A percentile compares a stretch with the other conserved stretches of the same genome.
Evolutionary conservation across 352 stramenopile genomes (phyloP).

Genomic region (Phytophthora nicotianae): DNA sequence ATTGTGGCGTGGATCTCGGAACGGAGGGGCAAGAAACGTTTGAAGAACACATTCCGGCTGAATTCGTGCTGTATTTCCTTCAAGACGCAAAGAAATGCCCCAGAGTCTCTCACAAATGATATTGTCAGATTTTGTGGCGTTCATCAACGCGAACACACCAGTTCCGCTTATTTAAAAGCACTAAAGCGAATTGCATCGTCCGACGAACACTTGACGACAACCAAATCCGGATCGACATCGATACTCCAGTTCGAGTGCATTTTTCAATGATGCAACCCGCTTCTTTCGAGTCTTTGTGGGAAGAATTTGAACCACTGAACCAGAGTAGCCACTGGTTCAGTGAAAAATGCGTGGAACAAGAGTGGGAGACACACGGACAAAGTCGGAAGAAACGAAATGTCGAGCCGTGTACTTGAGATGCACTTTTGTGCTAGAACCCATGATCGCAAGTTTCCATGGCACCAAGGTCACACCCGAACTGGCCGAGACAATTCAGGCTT

Average conservation of each 20-base stretch:
- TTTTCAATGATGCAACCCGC: neutral
- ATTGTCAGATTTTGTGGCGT: neutral
- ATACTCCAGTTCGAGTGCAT: neutral
- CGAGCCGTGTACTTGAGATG: slow-evolving; percentile 9
- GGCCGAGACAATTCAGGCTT: neutral
- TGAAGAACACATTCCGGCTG: slow-evolving; percentile 9
- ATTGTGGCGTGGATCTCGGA: neutral
- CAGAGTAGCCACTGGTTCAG: too few species aligned
- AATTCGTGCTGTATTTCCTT: slow-evolving; percentile 4
- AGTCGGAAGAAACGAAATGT: slow-evolving; percentile 1
- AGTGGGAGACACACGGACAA: neutral
- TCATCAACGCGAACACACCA: neutral
- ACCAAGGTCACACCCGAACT: neutral
- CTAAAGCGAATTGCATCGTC: neutral
- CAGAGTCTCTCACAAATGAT: neutral
- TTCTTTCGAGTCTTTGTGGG: neutral
- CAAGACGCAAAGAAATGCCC: neutral
- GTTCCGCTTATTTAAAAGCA: neutral
- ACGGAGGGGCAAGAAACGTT: neutral
- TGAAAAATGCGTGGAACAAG: neutral
- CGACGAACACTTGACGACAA: neutral
- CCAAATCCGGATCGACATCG: neutral
- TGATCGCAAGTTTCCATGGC: slow-evolving; percentile 18
- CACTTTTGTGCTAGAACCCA: slow-evolving; percentile 23
- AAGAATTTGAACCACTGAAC: neutral